Evolutionary conservation across 495 filamentous ascomycete genomes (phyloP).

Genomic region (Podospora pseudoanserina): DNA sequence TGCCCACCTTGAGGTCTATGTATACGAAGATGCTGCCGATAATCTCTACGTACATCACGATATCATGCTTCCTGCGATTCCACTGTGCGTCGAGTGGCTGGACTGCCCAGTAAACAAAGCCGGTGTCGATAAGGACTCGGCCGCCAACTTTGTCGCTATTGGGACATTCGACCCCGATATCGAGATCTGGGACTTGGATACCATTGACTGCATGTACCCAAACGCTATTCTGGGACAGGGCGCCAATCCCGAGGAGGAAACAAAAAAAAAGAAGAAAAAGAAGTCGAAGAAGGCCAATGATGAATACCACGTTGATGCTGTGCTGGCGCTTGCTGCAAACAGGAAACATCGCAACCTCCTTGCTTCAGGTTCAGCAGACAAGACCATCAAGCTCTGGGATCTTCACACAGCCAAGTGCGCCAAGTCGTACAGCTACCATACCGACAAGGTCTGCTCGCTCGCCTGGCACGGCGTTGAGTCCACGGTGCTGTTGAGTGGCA

Average conservation of each 20-base stretch:
- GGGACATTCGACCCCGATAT: conserved; percentile 98
- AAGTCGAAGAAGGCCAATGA: conserved; percentile 83
- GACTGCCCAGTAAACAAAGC: conserved; percentile 77
- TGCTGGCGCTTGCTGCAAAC: conserved; percentile 87
- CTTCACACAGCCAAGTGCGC: conserved; percentile 85
- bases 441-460: conserved; percentile 92
- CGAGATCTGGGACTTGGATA: conserved; percentile 96
- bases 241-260: conserved; percentile 48
- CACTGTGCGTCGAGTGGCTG: conserved; percentile 92
- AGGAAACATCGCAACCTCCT: conserved; percentile 89
- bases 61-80: conserved; percentile 97
- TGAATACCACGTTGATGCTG: conserved; percentile 88
- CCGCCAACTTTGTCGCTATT: conserved; percentile 86
- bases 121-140: conserved; percentile 51
- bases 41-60: conserved; percentile 99
- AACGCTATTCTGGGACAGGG: conserved; percentile 93
- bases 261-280: conserved; percentile 80
- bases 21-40: conserved; percentile 90
- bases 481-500: conserved; percentile 83
- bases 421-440: conserved; percentile 87
- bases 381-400: conserved; percentile 97
- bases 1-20: conserved; percentile 92
- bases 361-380: conserved; percentile 93
- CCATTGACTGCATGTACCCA: conserved; percentile 94
- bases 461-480: conserved; percentile 87